Percentiles rank a stretch among this genome's conserved stretches.
These are phyloP conservation scores for Coemansia sp. DNA, from an alignment of 192 early-diverging fungal genomes.

Conservation along the genomic window DNA sequence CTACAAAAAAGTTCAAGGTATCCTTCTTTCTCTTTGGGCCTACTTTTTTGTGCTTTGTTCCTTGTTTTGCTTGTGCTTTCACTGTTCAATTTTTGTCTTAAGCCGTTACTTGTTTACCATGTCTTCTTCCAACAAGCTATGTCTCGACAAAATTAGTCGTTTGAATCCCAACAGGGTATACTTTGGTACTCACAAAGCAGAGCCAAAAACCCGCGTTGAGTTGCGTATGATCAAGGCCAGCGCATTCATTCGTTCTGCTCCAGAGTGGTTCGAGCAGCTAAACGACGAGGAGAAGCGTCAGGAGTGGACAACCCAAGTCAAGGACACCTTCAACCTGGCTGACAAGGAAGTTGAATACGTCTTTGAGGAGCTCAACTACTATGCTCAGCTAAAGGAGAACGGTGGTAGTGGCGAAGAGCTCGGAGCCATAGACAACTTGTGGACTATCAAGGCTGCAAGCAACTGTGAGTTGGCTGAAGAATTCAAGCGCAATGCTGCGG, in stretches of 20 bases:
- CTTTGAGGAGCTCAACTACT: conserved; percentile 37
- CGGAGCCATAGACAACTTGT: conserved; percentile 45
- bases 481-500: not conserved
- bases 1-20: no score
- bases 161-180: not conserved
- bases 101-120: not conserved
- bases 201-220: not conserved
- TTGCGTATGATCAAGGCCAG: conserved; percentile 8
- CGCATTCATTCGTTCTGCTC: not conserved
- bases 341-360: conserved; percentile 27
- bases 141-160: not conserved
- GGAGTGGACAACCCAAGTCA: not conserved
- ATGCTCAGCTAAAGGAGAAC: conserved; percentile 17
- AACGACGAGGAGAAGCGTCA: not conserved
- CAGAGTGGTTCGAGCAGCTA: not conserved
- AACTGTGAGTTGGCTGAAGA: conserved; percentile 1
- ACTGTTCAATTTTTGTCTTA: not conserved
- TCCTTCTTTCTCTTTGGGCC: not conserved
- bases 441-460: not conserved
- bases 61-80: not conserved
- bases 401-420: conserved; percentile 17
- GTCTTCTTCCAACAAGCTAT: not conserved
- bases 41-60: not conserved
- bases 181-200: not conserved
- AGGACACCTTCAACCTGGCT: conserved; percentile 4